Evolutionary conservation across 768 basidiomycete genomes (phyloP).

Genomic region (Pisolithus orientalis): DNA sequence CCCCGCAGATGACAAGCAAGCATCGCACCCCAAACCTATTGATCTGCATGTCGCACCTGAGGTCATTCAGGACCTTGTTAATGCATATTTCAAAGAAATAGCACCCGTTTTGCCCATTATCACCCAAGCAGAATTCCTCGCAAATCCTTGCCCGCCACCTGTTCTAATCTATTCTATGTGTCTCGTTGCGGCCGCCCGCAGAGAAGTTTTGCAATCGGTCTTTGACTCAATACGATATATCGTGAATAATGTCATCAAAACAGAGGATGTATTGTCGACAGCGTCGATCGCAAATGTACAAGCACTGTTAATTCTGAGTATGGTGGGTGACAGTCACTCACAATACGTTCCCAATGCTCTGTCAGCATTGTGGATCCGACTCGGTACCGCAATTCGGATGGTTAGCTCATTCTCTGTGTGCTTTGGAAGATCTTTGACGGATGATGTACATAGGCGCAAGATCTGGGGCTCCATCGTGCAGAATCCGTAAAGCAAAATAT

Average conservation of each 20-base stretch:
- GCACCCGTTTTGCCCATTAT: constrained; percentile 87
- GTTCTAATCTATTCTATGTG: constrained; percentile 92
- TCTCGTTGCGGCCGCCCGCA: constrained; percentile 80
- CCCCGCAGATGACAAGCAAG: constrained; percentile 46
- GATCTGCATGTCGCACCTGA: constrained; percentile 75
- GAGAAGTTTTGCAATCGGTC: constrained; percentile 77
- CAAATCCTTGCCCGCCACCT: constrained; percentile 63
- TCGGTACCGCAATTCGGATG: constrained; percentile 92
- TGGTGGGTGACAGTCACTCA: constrained; percentile 88
- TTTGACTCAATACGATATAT: constrained; percentile 86
- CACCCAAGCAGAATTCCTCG: constrained; percentile 82
- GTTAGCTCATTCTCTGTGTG: constrained; percentile 36
- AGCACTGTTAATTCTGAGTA: constrained; percentile 75
- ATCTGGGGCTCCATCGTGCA: constrained; percentile 90
- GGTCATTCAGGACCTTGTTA: constrained; percentile 75
- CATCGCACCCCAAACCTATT: constrained; percentile 51
- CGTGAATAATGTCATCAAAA: constrained; percentile 82
- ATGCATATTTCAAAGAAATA: constrained; percentile 87
- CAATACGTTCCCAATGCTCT: constrained; percentile 81
- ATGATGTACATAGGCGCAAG: constrained; percentile 67
- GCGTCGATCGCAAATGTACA: constrained; percentile 85
- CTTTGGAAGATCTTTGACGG: constrained; percentile 9
- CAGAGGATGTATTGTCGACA: constrained; percentile 87
- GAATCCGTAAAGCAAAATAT: constrained; percentile 80
- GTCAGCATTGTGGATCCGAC: constrained; percentile 79